Conservation (phyloP, 179 eudicot species). For the Carnegiea gigantea region DNA sequence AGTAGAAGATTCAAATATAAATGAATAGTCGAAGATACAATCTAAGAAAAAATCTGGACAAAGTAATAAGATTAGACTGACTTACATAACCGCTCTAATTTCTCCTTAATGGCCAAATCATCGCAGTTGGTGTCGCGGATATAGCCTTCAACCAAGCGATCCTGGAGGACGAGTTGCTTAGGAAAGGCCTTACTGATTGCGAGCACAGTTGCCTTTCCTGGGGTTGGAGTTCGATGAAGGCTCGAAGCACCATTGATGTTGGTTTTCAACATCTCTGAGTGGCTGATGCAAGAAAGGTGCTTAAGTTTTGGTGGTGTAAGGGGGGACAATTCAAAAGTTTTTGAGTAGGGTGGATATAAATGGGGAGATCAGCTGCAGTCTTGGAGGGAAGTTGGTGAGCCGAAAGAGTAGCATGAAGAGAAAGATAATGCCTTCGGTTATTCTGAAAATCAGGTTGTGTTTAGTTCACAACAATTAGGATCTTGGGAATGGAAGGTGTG, state of each 20-base stretch:
- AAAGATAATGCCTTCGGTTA: slow-evolving; percentile 14
- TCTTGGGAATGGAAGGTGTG: slow-evolving; percentile 37
- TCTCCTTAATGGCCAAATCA: slow-evolving; percentile 71
- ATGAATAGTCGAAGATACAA: not conserved
- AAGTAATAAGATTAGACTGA: not conserved
- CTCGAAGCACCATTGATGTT: slow-evolving; percentile 31
- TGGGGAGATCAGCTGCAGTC: slow-evolving; percentile 26
- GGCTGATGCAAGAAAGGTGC: not conserved
- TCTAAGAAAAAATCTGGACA: too few relatives aligned
- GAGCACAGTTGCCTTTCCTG: slow-evolving; percentile 74
- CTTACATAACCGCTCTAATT: slow-evolving; percentile 86
- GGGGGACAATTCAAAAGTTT: slow-evolving; percentile 15
- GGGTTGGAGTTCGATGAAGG: slow-evolving; percentile 47
- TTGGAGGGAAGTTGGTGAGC: slow-evolving; percentile 55
- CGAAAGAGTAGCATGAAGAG: slow-evolving; percentile 50
- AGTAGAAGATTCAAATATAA: not conserved
- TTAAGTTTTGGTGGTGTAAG: slow-evolving; percentile 19
- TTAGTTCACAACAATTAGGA: slow-evolving; percentile 36
- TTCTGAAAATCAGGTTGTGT: slow-evolving; percentile 36
- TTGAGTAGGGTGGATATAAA: slow-evolving; percentile 39
- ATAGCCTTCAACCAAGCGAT: slow-evolving; percentile 72
- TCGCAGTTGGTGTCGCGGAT: slow-evolving; percentile 71
- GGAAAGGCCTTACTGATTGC: slow-evolving; percentile 92
- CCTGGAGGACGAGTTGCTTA: slow-evolving; percentile 79
- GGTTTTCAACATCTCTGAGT: slow-evolving; percentile 44